Conservation (phyloP, 139 green algal genomes). For the Tetraselmis striata region DNA sequence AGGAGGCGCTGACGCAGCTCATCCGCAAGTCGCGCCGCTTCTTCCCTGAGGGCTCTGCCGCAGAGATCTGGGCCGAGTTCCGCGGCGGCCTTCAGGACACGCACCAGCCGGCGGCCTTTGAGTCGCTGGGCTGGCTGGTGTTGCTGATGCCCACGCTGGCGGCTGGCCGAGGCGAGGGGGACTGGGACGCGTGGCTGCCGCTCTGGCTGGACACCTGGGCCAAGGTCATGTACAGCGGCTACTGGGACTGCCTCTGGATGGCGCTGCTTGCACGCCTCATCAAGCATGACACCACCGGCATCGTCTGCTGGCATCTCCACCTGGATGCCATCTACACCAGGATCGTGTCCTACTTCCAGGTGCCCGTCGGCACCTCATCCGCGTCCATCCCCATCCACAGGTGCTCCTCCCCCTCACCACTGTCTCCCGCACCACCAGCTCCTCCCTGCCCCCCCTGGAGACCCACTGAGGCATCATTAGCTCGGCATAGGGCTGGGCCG, state of each 20-base stretch:
- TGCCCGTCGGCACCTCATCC: conserved; percentile 62
- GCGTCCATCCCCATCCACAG: conserved; percentile 26
- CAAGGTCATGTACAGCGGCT: conserved; percentile 25
- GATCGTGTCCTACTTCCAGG: conserved; percentile 53
- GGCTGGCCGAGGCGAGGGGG: not conserved
- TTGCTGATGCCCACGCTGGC: conserved; percentile 58
- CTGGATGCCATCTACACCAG: conserved; percentile 48
- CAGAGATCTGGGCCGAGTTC: conserved; percentile 39
- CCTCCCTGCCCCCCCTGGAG: too few species aligned
- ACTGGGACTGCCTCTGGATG: conserved; percentile 57
- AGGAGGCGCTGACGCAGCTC: conserved; percentile 26
- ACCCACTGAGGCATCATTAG: too few species aligned
- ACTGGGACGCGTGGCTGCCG: conserved; percentile 34
- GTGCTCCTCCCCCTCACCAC: not conserved
- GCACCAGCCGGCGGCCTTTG: conserved; percentile 15
- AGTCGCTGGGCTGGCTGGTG: conserved; percentile 53
- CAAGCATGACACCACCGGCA: conserved; percentile 66
- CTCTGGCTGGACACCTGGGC: conserved; percentile 54
- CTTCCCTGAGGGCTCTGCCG: conserved; percentile 30
- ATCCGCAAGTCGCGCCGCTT: conserved; percentile 32
- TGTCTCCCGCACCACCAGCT: too few species aligned
- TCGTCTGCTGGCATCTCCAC: conserved; percentile 48
- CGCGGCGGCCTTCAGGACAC: conserved; percentile 14
- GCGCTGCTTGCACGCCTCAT: conserved; percentile 48
- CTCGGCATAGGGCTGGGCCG: too few species aligned